These are phyloP conservation scores for Selaginella moellendorffii DNA, from an alignment of 75 land plant species.

Conservation along the genomic window DNA sequence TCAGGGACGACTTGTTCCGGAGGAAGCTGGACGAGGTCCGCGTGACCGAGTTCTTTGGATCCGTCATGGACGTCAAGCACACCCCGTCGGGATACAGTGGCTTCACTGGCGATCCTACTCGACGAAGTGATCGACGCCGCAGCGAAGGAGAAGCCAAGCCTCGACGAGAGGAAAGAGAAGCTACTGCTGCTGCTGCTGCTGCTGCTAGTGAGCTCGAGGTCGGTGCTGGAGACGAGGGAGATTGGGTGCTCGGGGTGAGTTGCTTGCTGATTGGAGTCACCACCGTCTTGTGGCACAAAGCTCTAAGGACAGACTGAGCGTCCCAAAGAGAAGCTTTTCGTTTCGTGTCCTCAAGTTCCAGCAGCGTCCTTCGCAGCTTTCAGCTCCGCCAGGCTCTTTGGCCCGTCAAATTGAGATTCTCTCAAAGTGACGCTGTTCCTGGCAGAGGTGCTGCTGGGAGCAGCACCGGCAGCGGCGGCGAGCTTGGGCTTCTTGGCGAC, in stretches of 20 bases:
- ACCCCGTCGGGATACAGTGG: slow-evolving; percentile 54
- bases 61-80: slow-evolving; percentile 91
- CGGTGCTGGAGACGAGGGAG: not conserved
- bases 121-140: not conserved
- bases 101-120: slow-evolving; percentile 15
- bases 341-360: not conserved
- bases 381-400: not conserved
- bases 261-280: not conserved
- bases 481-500: not conserved
- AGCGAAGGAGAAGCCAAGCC: not conserved
- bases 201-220: not conserved
- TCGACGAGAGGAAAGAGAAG: not conserved
- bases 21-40: slow-evolving; percentile 54
- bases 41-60: slow-evolving; percentile 95
- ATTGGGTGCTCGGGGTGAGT: not conserved
- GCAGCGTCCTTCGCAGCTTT: not conserved
- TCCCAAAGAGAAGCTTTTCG: no score
- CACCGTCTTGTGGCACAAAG: not conserved
- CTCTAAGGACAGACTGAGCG: no score
- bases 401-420: not conserved
- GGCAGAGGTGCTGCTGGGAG: not conserved
- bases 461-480: not conserved
- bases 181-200: not conserved
- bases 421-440: no score
- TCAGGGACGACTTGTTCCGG: slow-evolving; percentile 60